phyloP scores from a whole-genome alignment of 352 stramenopile species.

The Pythium aphanidermatum region DNA sequence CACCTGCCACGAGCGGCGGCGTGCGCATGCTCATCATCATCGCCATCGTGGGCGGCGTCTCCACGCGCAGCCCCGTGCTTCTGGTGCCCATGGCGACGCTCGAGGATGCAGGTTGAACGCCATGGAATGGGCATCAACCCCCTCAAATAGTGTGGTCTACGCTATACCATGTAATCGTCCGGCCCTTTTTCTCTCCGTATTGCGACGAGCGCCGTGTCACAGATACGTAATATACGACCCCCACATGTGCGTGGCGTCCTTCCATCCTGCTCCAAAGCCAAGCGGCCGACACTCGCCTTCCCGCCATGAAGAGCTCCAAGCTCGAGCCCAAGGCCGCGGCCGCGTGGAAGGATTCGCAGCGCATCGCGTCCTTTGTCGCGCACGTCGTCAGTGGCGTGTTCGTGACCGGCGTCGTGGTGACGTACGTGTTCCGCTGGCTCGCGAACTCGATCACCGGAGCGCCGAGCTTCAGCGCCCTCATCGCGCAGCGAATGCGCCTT shows the following conservation, averaged over 20 bases:
- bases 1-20: slow-evolving; percentile 2
- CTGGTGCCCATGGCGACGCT: background rate
- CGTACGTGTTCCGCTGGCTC: slow-evolving; percentile 28
- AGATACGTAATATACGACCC: too few relatives aligned
- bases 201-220: too few relatives aligned
- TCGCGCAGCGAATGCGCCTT: slow-evolving; percentile 8
- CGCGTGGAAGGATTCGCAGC: slow-evolving; percentile 55
- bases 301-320: too few relatives aligned
- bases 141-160: too few relatives aligned
- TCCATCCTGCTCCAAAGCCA: background rate
- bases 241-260: background rate
- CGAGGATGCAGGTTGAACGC: background rate
- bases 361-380: slow-evolving; percentile 53
- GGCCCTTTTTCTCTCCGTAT: too few relatives aligned
- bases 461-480: slow-evolving; percentile 22
- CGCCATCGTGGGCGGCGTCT: slow-evolving; percentile 12
- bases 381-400: slow-evolving; percentile 49
- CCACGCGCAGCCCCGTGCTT: slow-evolving; percentile 4
- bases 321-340: background rate
- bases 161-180: too few relatives aligned
- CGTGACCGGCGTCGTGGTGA: slow-evolving; percentile 33
- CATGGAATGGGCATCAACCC: too few relatives aligned
- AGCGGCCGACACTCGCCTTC: too few relatives aligned
- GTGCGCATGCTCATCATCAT: slow-evolving; percentile 16
- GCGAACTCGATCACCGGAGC: slow-evolving; percentile 23